These are phyloP conservation scores for Microthlaspi erraticum DNA, from an alignment of 345 rosid genomes.

Conservation along the genomic window DNA sequence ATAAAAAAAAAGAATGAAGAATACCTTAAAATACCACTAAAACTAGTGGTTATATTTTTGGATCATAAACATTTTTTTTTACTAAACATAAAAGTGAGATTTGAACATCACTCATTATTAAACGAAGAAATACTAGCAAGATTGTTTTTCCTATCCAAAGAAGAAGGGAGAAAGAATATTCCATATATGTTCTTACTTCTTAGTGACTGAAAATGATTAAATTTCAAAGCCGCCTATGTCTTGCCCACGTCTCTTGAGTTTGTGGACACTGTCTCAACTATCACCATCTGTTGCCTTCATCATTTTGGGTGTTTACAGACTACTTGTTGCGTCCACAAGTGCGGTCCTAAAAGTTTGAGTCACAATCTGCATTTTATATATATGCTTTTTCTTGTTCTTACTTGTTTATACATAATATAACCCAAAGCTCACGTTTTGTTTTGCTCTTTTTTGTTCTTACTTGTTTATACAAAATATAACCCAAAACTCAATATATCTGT, in stretches of 20 bases:
- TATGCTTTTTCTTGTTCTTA: background rate
- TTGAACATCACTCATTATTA: background rate
- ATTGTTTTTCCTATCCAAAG: background rate
- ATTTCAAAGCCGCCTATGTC: background rate
- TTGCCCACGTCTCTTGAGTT: slow-evolving; percentile 31
- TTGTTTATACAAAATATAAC: background rate
- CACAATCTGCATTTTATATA: slow-evolving; percentile 24
- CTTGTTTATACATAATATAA: background rate
- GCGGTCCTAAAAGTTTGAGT: slow-evolving; percentile 28
- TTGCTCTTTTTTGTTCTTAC: background rate
- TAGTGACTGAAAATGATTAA: background rate
- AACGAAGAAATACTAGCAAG: background rate
- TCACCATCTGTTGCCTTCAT: slow-evolving; percentile 39
- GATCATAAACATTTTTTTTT: too few species aligned
- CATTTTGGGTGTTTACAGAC: slow-evolving; percentile 27
- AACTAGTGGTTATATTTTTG: too few species aligned
- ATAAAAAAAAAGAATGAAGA: too few species aligned
- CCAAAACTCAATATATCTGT: too few species aligned
- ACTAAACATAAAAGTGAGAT: background rate
- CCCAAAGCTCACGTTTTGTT: slow-evolving; percentile 7
- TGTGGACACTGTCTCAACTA: slow-evolving; percentile 36
- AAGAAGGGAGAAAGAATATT: slow-evolving; percentile 12
- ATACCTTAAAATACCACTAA: too few species aligned
- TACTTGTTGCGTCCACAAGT: slow-evolving; percentile 19
- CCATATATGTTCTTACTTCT: background rate